Evolutionary conservation across 805 yeast species (phyloP), one percentile per base, ranked within the genome.

Genomic region (Blastobotrys attinorum): DNA sequence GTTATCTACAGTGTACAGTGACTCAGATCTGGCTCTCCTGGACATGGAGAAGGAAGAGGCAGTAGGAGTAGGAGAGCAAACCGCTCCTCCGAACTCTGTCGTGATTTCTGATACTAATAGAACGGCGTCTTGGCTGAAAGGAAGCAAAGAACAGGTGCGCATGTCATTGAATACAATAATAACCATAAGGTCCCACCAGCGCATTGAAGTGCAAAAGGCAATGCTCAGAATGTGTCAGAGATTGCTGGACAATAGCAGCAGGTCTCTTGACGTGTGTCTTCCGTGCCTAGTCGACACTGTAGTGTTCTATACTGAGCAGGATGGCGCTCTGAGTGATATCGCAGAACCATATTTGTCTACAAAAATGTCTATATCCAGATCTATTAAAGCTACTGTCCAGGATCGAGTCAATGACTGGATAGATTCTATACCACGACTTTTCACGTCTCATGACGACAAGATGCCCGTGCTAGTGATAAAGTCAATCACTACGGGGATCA

Each of bases 61-160:
- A n/a, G n/a, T n/a, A n/a, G n/a, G n/a, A n/a, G n/a, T n/a, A n/a
- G n/a, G n/a, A n/a, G n/a, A n/a, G n/a, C n/a, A n/a, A n/a, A 8
- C 3, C 8, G 18, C 15, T 22, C 22, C 3, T 21, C 55, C 10
- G 45, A 37, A 23, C 13, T 11, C 41, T 7, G 54, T 55, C 6
- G 22, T 44, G 3, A 52, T 56, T 10, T 55, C 60, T 7, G 46
- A 49, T 11, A 15, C 22, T 31, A 16, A 25, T 63, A 59, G 83
- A 53, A 69, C 75, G 3, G 63, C 63, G 4, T 51, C 70, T 13
- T 79, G 86, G 86, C 55, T 77, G n/a, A 63, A 57, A 11, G 78
- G 72, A 0, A 76, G 83, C 0, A 59, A 72, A 3, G 52, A 59
- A 15, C 84, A 80, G 52, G 62, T 78, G 2, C 62, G 64, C 39